Conservation (phyloP, 129 eudicot species). For the Centaurea solstitialis region DNA sequence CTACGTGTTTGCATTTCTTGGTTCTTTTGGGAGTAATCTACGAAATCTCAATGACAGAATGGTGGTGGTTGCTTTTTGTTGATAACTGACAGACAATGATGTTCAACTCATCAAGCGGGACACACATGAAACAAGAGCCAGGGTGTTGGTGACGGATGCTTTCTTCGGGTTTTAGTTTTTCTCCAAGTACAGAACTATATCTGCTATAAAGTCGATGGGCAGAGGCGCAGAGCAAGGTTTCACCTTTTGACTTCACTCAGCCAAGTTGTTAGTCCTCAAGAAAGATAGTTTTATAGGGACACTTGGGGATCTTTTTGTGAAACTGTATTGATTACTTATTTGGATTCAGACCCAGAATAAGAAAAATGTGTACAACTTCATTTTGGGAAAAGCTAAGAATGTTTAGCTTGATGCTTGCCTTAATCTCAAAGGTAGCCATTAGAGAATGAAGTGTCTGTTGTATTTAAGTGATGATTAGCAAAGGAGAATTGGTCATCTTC, state of each 20-base stretch:
- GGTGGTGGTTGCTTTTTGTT: not conserved
- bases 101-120: slow-evolving; percentile 38
- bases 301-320: slow-evolving; percentile 5
- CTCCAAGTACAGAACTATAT: slow-evolving; percentile 25
- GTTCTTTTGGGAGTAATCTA: slow-evolving; percentile 7
- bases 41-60: not conserved
- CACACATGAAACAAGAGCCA: slow-evolving; percentile 66
- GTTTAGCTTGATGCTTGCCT: slow-evolving; percentile 33
- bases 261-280: not conserved
- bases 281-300: slow-evolving; percentile 12
- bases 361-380: slow-evolving; percentile 26
- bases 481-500: not conserved
- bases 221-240: slow-evolving; percentile 28
- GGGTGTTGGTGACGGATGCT: slow-evolving; percentile 43
- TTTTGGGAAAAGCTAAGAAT: slow-evolving; percentile 29
- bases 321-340: slow-evolving; percentile 32
- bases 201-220: slow-evolving; percentile 11
- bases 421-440: slow-evolving; percentile 15
- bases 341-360: slow-evolving; percentile 33
- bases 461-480: slow-evolving; percentile 27
- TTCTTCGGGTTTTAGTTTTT: slow-evolving; percentile 12
- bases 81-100: slow-evolving; percentile 35
- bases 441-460: slow-evolving; percentile 8
- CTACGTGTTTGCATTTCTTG: not conserved
- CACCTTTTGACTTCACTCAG: slow-evolving; percentile 11